Conservation (phyloP, 768 basidiomycete genomes). For the Boletus pseudo-olivaceus region DNA sequence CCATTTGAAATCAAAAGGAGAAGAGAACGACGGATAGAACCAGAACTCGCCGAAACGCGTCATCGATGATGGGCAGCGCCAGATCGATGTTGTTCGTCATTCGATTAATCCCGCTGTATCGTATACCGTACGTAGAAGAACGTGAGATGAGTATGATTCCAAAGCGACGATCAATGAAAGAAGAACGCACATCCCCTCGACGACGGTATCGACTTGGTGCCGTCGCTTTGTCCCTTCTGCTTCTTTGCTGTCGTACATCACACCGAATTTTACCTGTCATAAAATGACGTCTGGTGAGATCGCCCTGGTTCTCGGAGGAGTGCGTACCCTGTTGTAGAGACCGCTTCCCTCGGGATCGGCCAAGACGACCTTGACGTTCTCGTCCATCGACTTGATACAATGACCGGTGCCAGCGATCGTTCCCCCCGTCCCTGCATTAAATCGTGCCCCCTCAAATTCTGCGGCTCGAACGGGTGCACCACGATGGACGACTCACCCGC, state of each 20-base stretch:
- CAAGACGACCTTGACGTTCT: constrained; percentile 65
- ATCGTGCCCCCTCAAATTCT: not conserved
- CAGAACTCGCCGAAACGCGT: constrained; percentile 75
- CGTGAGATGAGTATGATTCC: no score
- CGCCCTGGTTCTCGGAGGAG: not conserved
- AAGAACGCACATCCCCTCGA: constrained; percentile 75
- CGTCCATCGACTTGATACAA: constrained; percentile 74
- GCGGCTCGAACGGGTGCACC: not conserved
- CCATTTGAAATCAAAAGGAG: no score
- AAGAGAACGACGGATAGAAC: not conserved
- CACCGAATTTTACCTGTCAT: constrained; percentile 76
- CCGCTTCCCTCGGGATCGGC: constrained; percentile 95
- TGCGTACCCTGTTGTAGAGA: constrained; percentile 80
- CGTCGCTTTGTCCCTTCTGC: constrained; percentile 90
- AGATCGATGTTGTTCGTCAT: constrained; percentile 87
- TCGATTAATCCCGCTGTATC: constrained; percentile 82
- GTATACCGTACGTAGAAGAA: no score
- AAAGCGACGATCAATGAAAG: no score
- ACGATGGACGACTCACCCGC: constrained; percentile 52
- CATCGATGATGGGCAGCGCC: constrained; percentile 80
- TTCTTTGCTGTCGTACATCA: constrained; percentile 93
- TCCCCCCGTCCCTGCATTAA: constrained; percentile 90
- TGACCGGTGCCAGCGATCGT: constrained; percentile 84
- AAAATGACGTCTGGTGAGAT: not conserved
- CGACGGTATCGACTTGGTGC: constrained; percentile 93